Evolutionary conservation across 306 rosid species (phyloP).

Genomic region (Ammopiptanthus mongolicus): DNA sequence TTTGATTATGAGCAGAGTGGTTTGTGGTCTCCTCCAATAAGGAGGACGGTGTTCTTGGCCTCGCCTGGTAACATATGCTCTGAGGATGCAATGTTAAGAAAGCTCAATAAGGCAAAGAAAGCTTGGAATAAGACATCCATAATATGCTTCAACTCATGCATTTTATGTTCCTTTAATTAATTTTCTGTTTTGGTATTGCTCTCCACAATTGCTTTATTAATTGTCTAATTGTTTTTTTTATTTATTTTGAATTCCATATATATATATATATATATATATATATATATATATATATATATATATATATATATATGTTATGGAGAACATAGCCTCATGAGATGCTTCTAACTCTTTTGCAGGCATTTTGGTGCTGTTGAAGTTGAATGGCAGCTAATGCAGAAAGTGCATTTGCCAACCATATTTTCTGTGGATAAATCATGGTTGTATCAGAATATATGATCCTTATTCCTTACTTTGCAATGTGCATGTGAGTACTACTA

Average conservation of each 20-base stretch:
- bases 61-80: constrained; percentile 31
- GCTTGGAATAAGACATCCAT: constrained; percentile 30
- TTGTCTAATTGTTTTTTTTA: not conserved
- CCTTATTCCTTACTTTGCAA: not conserved
- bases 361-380: constrained; percentile 32
- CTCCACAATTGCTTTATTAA: not conserved
- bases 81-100: constrained; percentile 21
- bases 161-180: not conserved
- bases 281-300: no score
- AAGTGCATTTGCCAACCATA: not conserved
- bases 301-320: not conserved
- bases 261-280: no score
- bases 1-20: constrained; percentile 53
- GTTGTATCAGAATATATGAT: not conserved
- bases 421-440: not conserved
- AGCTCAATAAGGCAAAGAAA: constrained; percentile 32
- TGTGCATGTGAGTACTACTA: not conserved
- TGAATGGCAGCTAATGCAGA: not conserved
- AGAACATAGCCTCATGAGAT: not conserved
- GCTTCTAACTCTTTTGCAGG: constrained; percentile 26
- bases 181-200: not conserved
- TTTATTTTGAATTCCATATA: not conserved
- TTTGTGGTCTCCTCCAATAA: constrained; percentile 61
- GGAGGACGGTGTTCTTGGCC: constrained; percentile 31
- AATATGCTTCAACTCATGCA: constrained; percentile 31